phyloP scores from a whole-genome alignment of 2,329 filamentous ascomycete genomes.

The Sphaceloma murrayae region DNA sequence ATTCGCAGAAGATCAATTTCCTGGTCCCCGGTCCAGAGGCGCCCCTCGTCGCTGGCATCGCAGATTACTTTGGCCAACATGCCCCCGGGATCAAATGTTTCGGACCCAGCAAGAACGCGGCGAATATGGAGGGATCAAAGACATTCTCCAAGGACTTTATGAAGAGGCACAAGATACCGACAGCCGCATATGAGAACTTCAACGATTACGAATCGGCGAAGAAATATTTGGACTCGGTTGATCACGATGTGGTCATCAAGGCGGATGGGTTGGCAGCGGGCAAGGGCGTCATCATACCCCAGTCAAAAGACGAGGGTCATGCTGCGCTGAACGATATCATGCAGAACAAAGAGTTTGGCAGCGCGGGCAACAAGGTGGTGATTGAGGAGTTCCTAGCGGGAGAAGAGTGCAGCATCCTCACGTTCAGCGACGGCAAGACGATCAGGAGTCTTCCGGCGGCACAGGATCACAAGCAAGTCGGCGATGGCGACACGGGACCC shows the following conservation, averaged over 20 bases:
- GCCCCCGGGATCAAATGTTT: conserved; percentile 60
- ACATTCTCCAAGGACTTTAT: conserved; percentile 98
- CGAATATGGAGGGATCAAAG: conserved; percentile 91
- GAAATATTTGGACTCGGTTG: conserved; percentile 61
- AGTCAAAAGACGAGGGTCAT: conserved; percentile 71
- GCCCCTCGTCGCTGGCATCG: conserved; percentile 84
- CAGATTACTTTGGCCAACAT: conserved; percentile 61
- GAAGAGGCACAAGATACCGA: conserved; percentile 81
- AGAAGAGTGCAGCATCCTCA: conserved; percentile 84
- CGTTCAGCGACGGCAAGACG: conserved; percentile 81
- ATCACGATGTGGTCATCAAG: conserved; percentile 81
- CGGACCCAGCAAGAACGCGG: conserved; percentile 74
- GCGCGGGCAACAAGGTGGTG: conserved; percentile 81
- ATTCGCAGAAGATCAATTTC: conserved; percentile 64
- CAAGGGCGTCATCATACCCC: conserved; percentile 88
- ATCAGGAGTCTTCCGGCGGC: conserved; percentile 78
- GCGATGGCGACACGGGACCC: conserved; percentile 78
- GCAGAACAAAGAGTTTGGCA: conserved; percentile 76
- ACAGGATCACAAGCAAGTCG: conserved; percentile 93
- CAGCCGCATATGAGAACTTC: conserved; percentile 85
- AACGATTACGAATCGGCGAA: conserved; percentile 26
- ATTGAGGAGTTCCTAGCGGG: conserved; percentile 90
- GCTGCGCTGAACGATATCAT: conserved; percentile 80
- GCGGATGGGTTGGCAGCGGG: conserved; percentile 84
- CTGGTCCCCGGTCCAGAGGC: conserved; percentile 87